These are phyloP conservation scores for Auricularia heimuer DNA, from an alignment of 768 basidiomycete genomes.

Conservation along the genomic window DNA sequence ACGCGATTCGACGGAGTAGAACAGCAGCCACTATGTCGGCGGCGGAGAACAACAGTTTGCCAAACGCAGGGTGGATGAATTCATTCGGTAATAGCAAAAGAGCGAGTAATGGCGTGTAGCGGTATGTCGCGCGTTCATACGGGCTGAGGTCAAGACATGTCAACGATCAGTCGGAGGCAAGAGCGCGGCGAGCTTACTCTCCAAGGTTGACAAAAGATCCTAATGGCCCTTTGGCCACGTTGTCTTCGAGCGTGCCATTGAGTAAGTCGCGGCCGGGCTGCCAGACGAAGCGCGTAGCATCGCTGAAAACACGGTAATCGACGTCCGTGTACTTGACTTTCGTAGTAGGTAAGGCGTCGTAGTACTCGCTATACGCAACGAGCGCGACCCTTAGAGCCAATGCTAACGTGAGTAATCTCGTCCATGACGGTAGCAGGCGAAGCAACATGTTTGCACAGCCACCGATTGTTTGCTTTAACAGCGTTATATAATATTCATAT, in stretches of 20 bases:
- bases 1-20: conserved; percentile 41
- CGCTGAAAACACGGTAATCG: conserved; percentile 92
- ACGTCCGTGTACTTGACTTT: conserved; percentile 93
- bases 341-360: conserved; percentile 58
- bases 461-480: too few relatives aligned
- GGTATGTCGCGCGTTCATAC: conserved; percentile 84
- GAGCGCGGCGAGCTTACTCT: conserved; percentile 49
- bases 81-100: conserved; percentile 72
- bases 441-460: too few relatives aligned
- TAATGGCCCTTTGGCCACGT: conserved; percentile 54
- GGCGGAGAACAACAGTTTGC: conserved; percentile 79
- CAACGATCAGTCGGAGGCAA: background rate
- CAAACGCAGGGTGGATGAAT: conserved; percentile 74
- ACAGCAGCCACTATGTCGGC: conserved; percentile 76
- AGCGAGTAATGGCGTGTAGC: conserved; percentile 91
- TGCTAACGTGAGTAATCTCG: conserved; percentile 43
- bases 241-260: conserved; percentile 26
- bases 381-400: conserved; percentile 54
- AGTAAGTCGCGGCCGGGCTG: conserved; percentile 21
- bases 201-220: conserved; percentile 42
- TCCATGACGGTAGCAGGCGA: conserved; percentile 31
- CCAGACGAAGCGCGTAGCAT: conserved; percentile 69
- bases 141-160: conserved; percentile 42
- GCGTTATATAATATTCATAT: too few relatives aligned
- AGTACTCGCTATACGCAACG: conserved; percentile 84